Evolutionary conservation across 192 early-diverging fungal genomes (phyloP).

Genomic region (Podila horticola): DNA sequence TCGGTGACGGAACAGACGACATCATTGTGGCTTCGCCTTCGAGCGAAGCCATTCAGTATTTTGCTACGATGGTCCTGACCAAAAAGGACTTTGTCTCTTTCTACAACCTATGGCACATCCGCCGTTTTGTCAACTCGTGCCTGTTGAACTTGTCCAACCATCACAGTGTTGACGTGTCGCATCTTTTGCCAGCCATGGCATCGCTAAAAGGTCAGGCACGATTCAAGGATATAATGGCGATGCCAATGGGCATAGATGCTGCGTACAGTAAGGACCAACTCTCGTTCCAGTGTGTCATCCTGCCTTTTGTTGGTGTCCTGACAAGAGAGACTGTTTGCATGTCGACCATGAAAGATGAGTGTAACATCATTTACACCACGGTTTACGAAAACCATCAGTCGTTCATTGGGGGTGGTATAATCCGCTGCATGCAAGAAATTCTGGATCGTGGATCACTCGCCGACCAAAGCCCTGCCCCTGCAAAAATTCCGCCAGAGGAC

Average conservation of each 20-base stretch:
- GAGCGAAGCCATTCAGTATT: background rate
- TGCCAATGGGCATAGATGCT: constrained; percentile 38
- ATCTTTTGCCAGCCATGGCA: constrained; percentile 24
- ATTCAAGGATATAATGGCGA: constrained; percentile 33
- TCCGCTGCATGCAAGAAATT: constrained; percentile 38
- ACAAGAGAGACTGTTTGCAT: constrained; percentile 40
- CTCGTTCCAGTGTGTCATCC: constrained; percentile 50
- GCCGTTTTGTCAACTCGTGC: constrained; percentile 35
- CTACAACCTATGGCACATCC: constrained; percentile 1
- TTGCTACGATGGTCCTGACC: constrained; percentile 9
- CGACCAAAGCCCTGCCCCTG: background rate
- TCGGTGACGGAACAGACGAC: constrained; percentile 43
- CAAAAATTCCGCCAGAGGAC: constrained; percentile 4
- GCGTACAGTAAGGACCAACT: background rate
- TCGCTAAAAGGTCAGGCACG: constrained; percentile 9
- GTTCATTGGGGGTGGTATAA: constrained; percentile 28
- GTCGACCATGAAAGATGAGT: constrained; percentile 35
- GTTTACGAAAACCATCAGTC: constrained; percentile 27
- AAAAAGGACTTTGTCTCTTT: constrained; percentile 4
- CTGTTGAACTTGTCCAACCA: constrained; percentile 50
- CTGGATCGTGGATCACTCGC: constrained; percentile 23
- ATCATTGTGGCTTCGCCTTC: constrained; percentile 16
- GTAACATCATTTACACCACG: constrained; percentile 34
- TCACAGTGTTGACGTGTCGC: constrained; percentile 26
- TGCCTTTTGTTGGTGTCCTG: constrained; percentile 53